A percentile compares a stretch with the other conserved stretches of the same genome.
These are phyloP conservation scores for Fusarium verrucosum DNA, from an alignment of 2,329 filamentous ascomycete species.

Conservation along the genomic window DNA sequence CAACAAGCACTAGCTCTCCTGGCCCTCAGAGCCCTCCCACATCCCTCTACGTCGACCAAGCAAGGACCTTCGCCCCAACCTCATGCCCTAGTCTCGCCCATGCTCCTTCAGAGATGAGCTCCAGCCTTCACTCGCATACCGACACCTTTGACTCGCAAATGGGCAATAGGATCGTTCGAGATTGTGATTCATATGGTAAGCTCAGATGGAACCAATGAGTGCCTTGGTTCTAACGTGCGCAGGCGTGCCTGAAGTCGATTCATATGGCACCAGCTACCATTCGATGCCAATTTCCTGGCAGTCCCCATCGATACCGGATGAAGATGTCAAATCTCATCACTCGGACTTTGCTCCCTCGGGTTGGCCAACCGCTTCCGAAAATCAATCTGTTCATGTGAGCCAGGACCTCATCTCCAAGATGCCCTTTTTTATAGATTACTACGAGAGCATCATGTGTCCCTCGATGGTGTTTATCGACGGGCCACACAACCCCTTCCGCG, in stretches of 20 bases:
- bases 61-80: constrained; percentile 59
- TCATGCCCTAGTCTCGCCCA: constrained; percentile 71
- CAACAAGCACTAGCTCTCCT: constrained; percentile 59
- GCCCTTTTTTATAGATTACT: constrained; percentile 91
- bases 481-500: constrained; percentile 84
- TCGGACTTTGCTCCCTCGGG: constrained; percentile 57
- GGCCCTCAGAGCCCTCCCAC: constrained; percentile 65
- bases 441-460: constrained; percentile 89
- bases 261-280: constrained; percentile 61
- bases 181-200: constrained; percentile 66
- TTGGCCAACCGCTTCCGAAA: constrained; percentile 59
- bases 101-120: constrained; percentile 67
- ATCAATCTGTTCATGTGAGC: constrained; percentile 62
- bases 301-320: constrained; percentile 52
- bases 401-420: constrained; percentile 77
- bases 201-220: constrained; percentile 48
- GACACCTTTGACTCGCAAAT: constrained; percentile 67
- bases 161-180: constrained; percentile 62
- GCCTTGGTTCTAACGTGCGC: constrained; percentile 52
- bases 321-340: constrained; percentile 57
- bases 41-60: constrained; percentile 64
- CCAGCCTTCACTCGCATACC: constrained; percentile 67
- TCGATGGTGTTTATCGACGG: constrained; percentile 92
- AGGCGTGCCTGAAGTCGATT: constrained; percentile 63
- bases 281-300: constrained; percentile 61